These are phyloP conservation scores for Kandelia obovata DNA, from an alignment of 345 rosid genomes.

Conservation along the genomic window DNA sequence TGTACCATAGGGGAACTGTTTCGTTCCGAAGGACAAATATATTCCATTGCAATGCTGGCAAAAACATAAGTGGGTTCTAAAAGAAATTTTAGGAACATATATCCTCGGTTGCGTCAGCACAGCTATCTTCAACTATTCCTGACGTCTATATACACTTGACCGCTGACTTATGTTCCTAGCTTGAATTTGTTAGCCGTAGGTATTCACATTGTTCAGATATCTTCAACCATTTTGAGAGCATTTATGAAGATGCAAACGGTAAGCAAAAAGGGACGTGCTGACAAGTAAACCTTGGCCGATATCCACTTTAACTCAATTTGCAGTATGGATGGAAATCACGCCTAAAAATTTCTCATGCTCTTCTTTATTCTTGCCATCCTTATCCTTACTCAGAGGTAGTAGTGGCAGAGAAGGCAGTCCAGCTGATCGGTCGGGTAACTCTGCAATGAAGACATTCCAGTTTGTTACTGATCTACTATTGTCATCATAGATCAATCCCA, in stretches of 20 bases:
- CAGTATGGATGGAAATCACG: conserved; percentile 65
- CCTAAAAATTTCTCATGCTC: conserved; percentile 75
- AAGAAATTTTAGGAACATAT: conserved; percentile 15
- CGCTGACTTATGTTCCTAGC: conserved; percentile 13
- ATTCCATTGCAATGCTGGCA: conserved; percentile 20
- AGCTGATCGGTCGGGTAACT: conserved; percentile 65
- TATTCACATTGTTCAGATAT: conserved; percentile 10
- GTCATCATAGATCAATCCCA: neutral
- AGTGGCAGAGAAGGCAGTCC: conserved; percentile 39
- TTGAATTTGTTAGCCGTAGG: conserved; percentile 9
- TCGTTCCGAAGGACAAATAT: neutral
- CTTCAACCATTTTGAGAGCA: conserved; percentile 1
- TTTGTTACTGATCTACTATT: neutral
- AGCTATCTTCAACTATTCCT: conserved; percentile 51
- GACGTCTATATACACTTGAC: conserved; percentile 25
- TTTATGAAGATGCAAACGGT: neutral
- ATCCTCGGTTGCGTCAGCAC: conserved; percentile 20
- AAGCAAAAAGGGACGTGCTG: neutral
- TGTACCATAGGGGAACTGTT: neutral
- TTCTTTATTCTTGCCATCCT: conserved; percentile 66
- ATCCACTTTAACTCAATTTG: conserved; percentile 41
- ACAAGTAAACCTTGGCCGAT: neutral
- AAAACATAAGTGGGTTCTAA: neutral
- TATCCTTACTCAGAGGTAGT: conserved; percentile 60
- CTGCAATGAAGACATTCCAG: conserved; percentile 36